Percentiles rank a stretch among this genome's conserved stretches.
Conservation (phyloP, 1,139 yeast genomes). For the Suhomyces anneliseae region DNA sequence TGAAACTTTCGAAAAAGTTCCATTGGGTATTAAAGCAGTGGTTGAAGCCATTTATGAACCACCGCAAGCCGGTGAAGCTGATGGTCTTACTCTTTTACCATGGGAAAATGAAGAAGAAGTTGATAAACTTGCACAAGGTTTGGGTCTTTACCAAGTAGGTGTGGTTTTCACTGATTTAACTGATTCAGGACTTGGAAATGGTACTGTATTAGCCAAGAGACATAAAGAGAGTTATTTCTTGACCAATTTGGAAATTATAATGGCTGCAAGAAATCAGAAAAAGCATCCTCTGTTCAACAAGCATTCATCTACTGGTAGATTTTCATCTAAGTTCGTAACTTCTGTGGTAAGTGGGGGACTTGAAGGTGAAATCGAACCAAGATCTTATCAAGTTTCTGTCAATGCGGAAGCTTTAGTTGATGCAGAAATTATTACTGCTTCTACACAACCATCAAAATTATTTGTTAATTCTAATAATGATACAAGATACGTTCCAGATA, state of each 20-base stretch:
- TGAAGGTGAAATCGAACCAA: conserved; percentile 84
- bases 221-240: conserved; percentile 90
- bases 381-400: conserved; percentile 86
- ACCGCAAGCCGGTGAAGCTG: conserved; percentile 82
- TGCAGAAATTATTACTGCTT: conserved; percentile 84
- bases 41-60: conserved; percentile 95
- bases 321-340: conserved; percentile 88
- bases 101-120: conserved; percentile 61
- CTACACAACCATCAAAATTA: conserved; percentile 89
- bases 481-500: conserved; percentile 88
- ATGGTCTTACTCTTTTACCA: conserved; percentile 70
- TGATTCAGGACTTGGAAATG: conserved; percentile 84
- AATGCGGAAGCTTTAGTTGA: conserved; percentile 84
- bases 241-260: conserved; percentile 79
- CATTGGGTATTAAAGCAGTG: conserved; percentile 89
- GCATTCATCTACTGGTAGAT: conserved; percentile 65
- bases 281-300: conserved; percentile 64
- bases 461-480: conserved; percentile 71
- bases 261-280: conserved; percentile 80
- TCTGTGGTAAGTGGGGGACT: conserved; percentile 88
- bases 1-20: conserved; percentile 75
- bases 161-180: conserved; percentile 85
- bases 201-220: conserved; percentile 87
- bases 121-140: conserved; percentile 53
- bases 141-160: conserved; percentile 78